Percentiles rank a stretch among this genome's conserved stretches.
Conservation (phyloP, 140 eudicot species). For the Erigeron philadelphicus region DNA sequence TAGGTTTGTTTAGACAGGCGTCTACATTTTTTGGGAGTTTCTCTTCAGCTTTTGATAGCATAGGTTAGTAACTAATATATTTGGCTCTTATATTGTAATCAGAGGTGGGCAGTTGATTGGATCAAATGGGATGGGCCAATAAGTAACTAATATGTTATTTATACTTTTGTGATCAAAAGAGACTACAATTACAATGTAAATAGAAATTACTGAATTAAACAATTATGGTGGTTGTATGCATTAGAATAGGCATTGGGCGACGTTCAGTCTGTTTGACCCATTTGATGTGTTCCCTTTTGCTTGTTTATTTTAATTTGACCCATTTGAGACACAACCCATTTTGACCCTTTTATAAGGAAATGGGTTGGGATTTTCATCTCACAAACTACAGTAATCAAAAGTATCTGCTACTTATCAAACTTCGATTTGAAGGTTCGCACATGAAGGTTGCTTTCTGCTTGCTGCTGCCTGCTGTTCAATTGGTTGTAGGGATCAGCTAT, state of each 20-base stretch:
- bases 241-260: too few species aligned
- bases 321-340: too few species aligned
- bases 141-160: too few species aligned
- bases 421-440: conserved; percentile 40
- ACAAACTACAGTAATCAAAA: neutral
- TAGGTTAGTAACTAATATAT: conserved; percentile 37
- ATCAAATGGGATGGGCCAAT: neutral
- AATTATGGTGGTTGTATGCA: too few species aligned
- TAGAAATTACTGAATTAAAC: too few species aligned
- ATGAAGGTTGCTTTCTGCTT: conserved; percentile 52
- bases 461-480: conserved; percentile 50
- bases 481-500: conserved; percentile 52
- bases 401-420: conserved; percentile 8
- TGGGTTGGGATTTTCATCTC: too few species aligned
- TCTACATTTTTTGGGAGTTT: conserved; percentile 30
- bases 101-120: conserved; percentile 7
- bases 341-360: too few species aligned
- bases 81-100: neutral
- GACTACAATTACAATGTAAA: too few species aligned
- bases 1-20: conserved; percentile 26
- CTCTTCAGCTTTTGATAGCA: conserved; percentile 32
- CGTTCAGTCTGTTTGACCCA: too few species aligned
- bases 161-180: too few species aligned
- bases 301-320: too few species aligned
- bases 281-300: too few species aligned